These are phyloP conservation scores for Phytophthora agathidicida DNA, from an alignment of 352 stramenopile genomes.

Conservation along the genomic window DNA sequence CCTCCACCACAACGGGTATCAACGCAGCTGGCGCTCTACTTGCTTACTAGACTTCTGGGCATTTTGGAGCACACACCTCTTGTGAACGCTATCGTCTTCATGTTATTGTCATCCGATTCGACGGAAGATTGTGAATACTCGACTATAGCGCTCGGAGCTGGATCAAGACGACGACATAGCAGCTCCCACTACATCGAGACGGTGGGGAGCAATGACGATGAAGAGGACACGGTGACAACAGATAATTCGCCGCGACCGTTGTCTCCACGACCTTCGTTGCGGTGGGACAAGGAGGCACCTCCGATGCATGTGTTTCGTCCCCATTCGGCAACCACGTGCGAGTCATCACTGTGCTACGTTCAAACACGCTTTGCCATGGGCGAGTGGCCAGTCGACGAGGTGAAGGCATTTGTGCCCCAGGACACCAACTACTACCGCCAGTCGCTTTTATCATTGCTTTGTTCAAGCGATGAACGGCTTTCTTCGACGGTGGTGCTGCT, in stretches of 20 bases:
- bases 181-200: slow-evolving; percentile 13
- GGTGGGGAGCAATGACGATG: slow-evolving; percentile 17
- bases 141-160: slow-evolving; percentile 56
- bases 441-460: slow-evolving; percentile 62
- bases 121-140: slow-evolving; percentile 69
- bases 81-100: slow-evolving; percentile 79
- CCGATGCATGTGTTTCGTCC: slow-evolving; percentile 58
- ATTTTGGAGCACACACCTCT: slow-evolving; percentile 85
- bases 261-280: slow-evolving; percentile 23
- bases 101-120: slow-evolving; percentile 74
- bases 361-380: slow-evolving; percentile 79
- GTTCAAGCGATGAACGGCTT: slow-evolving; percentile 67
- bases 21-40: slow-evolving; percentile 75
- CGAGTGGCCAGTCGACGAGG: slow-evolving; percentile 80
- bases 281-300: slow-evolving; percentile 39
- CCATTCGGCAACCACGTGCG: slow-evolving; percentile 55
- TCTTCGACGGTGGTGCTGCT: slow-evolving; percentile 66
- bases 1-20: slow-evolving; percentile 75
- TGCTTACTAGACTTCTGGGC: slow-evolving; percentile 74
- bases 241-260: slow-evolving; percentile 10
- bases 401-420: slow-evolving; percentile 53
- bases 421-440: slow-evolving; percentile 66
- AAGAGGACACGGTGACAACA: slow-evolving; percentile 11
- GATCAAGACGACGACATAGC: slow-evolving; percentile 32
- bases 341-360: slow-evolving; percentile 77